These are phyloP conservation scores for Didymosphaeria variabile DNA, from an alignment of 2,329 filamentous ascomycete species.

Conservation along the genomic window DNA sequence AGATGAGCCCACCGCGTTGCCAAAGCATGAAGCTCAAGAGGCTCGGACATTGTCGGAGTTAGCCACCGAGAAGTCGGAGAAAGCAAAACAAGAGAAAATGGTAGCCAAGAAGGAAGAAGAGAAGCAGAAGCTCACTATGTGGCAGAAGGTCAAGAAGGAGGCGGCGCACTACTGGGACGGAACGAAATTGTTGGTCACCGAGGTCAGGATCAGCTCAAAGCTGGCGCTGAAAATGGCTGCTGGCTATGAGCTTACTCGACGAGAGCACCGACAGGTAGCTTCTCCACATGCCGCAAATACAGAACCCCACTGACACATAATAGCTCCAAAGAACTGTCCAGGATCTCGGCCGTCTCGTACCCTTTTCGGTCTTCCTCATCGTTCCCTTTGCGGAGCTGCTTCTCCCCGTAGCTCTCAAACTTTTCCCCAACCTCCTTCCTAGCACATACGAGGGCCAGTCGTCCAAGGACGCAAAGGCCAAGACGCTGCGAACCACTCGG, in stretches of 20 bases:
- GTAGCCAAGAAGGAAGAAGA: slow-evolving; percentile 70
- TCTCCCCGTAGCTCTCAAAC: slow-evolving; percentile 86
- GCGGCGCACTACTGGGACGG: slow-evolving; percentile 97
- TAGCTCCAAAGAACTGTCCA: slow-evolving; percentile 88
- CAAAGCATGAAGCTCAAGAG: slow-evolving; percentile 59
- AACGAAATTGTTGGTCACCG: slow-evolving; percentile 90
- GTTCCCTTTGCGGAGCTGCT: slow-evolving; percentile 95
- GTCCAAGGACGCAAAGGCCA: slow-evolving; percentile 88
- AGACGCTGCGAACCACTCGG: slow-evolving; percentile 80
- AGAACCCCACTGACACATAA: slow-evolving; percentile 22
- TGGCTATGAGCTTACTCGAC: slow-evolving; percentile 92
- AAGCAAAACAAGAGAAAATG: slow-evolving; percentile 59
- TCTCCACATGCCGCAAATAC: background rate
- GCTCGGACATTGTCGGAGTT: slow-evolving; percentile 68
- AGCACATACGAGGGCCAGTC: slow-evolving; percentile 96
- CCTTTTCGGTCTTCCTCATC: slow-evolving; percentile 96
- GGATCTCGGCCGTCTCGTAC: slow-evolving; percentile 89
- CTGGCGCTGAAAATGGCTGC: slow-evolving; percentile 97
- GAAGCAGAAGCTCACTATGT: slow-evolving; percentile 85
- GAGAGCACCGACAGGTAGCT: slow-evolving; percentile 83
- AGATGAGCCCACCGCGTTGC: slow-evolving; percentile 52
- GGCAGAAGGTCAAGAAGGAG: slow-evolving; percentile 96
- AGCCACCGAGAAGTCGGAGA: slow-evolving; percentile 66
- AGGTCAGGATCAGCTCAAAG: slow-evolving; percentile 90
- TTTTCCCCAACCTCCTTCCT: slow-evolving; percentile 97